Conservation (phyloP, 2,329 filamentous ascomycete genomes). For the Coniochaeta ligniaria region DNA sequence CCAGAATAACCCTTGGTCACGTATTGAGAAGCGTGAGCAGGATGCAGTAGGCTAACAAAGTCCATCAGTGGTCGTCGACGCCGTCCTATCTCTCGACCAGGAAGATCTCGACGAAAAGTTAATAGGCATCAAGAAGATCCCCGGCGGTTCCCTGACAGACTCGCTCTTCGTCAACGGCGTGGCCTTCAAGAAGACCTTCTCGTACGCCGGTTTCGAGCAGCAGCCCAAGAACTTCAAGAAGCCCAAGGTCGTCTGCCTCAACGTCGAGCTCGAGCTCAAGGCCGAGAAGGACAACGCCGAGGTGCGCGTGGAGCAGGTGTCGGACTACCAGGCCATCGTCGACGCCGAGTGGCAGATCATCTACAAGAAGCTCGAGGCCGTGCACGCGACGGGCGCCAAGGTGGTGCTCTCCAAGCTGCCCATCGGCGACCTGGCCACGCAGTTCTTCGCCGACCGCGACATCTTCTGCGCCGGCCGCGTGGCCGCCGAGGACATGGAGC, state of each 20-base stretch:
- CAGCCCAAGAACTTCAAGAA: slow-evolving; percentile 93
- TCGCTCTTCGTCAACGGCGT: slow-evolving; percentile 97
- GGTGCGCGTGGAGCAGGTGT: slow-evolving; percentile 95
- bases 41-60: slow-evolving; percentile 13
- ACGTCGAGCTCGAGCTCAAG: slow-evolving; percentile 97
- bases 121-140: slow-evolving; percentile 97
- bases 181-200: slow-evolving; percentile 99
- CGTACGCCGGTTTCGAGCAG: slow-evolving; percentile 98
- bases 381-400: slow-evolving; percentile 91
- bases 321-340: slow-evolving; percentile 98
- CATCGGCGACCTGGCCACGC: slow-evolving; percentile 94
- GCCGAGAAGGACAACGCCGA: slow-evolving; percentile 99
- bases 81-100: slow-evolving; percentile 90
- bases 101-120: slow-evolving; percentile 96
- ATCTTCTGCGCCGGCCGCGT: slow-evolving; percentile 98
- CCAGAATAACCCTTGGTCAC: not conserved
- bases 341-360: slow-evolving; percentile 99
- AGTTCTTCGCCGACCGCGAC: slow-evolving; percentile 96
- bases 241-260: slow-evolving; percentile 94
- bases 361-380: slow-evolving; percentile 95
- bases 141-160: slow-evolving; percentile 90
- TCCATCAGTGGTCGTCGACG: slow-evolving; percentile 84
- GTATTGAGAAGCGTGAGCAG: too few species aligned
- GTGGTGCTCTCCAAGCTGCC: slow-evolving; percentile 95
- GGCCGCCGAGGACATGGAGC: slow-evolving; percentile 85